phyloP scores from a whole-genome alignment of 2,329 filamentous ascomycete species.

The Sporothrix brunneoviolacea region DNA sequence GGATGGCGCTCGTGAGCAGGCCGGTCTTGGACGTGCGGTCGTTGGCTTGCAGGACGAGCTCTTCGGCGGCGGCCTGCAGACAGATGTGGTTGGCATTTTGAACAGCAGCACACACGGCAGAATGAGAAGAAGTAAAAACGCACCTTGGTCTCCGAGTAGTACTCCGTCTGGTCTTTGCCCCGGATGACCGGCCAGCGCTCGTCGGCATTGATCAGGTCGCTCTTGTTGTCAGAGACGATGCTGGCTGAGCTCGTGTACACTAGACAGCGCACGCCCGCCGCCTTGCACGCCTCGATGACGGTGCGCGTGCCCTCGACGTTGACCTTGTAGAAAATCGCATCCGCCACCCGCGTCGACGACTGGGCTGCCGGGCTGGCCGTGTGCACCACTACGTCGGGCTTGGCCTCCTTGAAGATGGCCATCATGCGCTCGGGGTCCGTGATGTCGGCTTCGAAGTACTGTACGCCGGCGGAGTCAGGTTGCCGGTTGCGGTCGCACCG shows the following conservation, averaged over 20 bases:
- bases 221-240: slow-evolving; percentile 74
- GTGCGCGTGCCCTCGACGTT: slow-evolving; percentile 82
- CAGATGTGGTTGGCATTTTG: no score
- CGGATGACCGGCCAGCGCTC: slow-evolving; percentile 74
- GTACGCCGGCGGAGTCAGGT: slow-evolving; percentile 45
- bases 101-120: no score
- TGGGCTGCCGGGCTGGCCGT: slow-evolving; percentile 67
- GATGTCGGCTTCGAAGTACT: slow-evolving; percentile 73
- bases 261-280: slow-evolving; percentile 67
- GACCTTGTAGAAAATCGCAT: slow-evolving; percentile 66
- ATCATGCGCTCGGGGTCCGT: slow-evolving; percentile 57
- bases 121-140: not conserved
- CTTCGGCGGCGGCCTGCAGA: slow-evolving; percentile 65
- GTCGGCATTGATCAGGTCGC: slow-evolving; percentile 75
- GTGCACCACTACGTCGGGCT: slow-evolving; percentile 82
- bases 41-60: slow-evolving; percentile 71
- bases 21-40: slow-evolving; percentile 30
- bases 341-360: slow-evolving; percentile 44
- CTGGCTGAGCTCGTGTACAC: slow-evolving; percentile 90
- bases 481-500: slow-evolving; percentile 63
- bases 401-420: slow-evolving; percentile 56
- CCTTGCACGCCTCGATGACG: slow-evolving; percentile 66
- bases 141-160: slow-evolving; percentile 90
- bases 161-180: slow-evolving; percentile 64
- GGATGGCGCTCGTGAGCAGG: slow-evolving; percentile 73